Evolutionary conservation across 495 filamentous ascomycete genomes (phyloP).

Genomic region (Rhizodiscina lignyota): DNA sequence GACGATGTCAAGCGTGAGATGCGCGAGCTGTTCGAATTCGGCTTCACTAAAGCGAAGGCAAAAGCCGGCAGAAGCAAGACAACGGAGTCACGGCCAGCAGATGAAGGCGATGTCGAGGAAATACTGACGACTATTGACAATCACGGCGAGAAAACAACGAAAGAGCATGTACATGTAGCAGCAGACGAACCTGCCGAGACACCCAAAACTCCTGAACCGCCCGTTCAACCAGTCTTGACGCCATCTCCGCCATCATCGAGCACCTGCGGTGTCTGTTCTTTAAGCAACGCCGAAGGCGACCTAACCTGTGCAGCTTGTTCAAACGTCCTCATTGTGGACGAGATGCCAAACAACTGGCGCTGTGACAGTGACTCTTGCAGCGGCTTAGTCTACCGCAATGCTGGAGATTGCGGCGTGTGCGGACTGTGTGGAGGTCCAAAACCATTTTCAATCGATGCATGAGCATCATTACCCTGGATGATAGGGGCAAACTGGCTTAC

Average conservation of each 20-base stretch:
- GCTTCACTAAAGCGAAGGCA: constrained; percentile 5
- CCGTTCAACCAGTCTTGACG: not conserved
- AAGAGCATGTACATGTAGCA: not conserved
- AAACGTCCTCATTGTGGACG: constrained; percentile 39
- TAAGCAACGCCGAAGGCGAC: constrained; percentile 31
- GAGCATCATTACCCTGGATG: too few relatives aligned
- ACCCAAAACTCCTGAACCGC: not conserved
- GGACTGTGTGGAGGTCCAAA: constrained; percentile 40
- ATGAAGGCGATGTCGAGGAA: not conserved
- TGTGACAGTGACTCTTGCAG: constrained; percentile 37
- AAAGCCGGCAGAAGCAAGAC: constrained; percentile 3
- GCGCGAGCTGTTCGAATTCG: constrained; percentile 33
- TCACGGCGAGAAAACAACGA: not conserved
- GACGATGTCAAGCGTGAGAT: constrained; percentile 44
- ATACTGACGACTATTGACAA: not conserved
- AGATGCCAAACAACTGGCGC: constrained; percentile 37
- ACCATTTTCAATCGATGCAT: too few relatives aligned
- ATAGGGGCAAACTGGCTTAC: too few relatives aligned
- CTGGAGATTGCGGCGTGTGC: constrained; percentile 46
- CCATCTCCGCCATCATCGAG: not conserved
- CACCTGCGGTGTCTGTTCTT: constrained; percentile 45
- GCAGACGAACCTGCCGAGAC: not conserved
- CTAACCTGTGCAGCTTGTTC: constrained; percentile 46
- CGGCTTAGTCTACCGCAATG: constrained; percentile 41
- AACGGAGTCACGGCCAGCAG: not conserved